Conservation (phyloP, 352 stramenopile species). For the Globisporangium emineosum region DNA sequence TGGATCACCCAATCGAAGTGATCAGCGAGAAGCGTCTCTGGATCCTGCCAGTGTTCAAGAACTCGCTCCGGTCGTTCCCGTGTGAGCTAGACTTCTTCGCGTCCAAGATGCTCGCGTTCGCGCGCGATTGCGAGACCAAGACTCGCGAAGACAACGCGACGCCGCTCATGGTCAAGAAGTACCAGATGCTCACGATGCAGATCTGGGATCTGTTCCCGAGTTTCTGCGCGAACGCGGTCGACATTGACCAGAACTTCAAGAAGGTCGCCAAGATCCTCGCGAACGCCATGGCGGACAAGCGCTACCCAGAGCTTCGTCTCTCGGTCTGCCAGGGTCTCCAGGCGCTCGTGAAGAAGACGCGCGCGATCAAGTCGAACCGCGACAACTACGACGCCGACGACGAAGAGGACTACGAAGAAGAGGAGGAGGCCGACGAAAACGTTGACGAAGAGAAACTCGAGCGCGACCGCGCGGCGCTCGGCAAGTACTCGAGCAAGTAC, state of each 20-base stretch:
- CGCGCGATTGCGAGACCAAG: slow-evolving; percentile 67
- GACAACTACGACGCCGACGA: slow-evolving; percentile 47
- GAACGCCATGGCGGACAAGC: slow-evolving; percentile 85
- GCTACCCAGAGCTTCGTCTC: slow-evolving; percentile 79
- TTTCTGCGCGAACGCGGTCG: slow-evolving; percentile 64
- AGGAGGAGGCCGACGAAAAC: slow-evolving; percentile 45
- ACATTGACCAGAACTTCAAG: slow-evolving; percentile 83
- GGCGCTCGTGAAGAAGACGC: slow-evolving; percentile 71
- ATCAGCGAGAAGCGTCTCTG: slow-evolving; percentile 74
- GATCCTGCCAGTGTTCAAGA: slow-evolving; percentile 79
- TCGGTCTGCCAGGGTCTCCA: slow-evolving; percentile 85
- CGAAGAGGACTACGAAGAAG: slow-evolving; percentile 37
- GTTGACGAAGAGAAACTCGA: slow-evolving; percentile 75
- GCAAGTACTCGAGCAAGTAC: slow-evolving; percentile 82
- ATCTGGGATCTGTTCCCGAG: slow-evolving; percentile 82
- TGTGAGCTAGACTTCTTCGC: slow-evolving; percentile 76
- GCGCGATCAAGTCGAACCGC: slow-evolving; percentile 34
- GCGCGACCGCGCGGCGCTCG: slow-evolving; percentile 68
- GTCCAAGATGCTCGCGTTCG: slow-evolving; percentile 62
- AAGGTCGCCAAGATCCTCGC: slow-evolving; percentile 83
- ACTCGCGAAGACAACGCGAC: slow-evolving; percentile 62
- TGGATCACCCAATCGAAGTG: slow-evolving; percentile 68
- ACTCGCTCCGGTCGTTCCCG: slow-evolving; percentile 48
- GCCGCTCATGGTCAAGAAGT: slow-evolving; percentile 66
- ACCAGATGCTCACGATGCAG: slow-evolving; percentile 76